Percentiles rank a stretch among this genome's conserved stretches.
Conservation (phyloP, 352 stramenopile species). For the Phytophthora constricta region DNA sequence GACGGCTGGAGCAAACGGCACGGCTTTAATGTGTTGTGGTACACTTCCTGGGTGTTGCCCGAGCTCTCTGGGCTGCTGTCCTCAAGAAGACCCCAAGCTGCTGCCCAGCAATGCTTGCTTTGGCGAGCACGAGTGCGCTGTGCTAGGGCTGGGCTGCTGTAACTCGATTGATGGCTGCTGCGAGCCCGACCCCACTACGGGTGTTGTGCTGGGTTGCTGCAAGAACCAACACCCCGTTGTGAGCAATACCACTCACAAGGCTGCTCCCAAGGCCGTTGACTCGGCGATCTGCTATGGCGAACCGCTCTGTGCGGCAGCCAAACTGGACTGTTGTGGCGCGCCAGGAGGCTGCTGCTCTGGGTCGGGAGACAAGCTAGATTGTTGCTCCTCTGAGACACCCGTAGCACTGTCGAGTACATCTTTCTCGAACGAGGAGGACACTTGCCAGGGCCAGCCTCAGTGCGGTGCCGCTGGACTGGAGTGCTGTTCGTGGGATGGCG, state of each 20-base stretch:
- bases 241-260: constrained; percentile 41
- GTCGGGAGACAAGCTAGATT: constrained; percentile 46
- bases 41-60: constrained; percentile 79
- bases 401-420: constrained; percentile 5
- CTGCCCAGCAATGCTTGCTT: constrained; percentile 70
- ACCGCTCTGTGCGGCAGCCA: constrained; percentile 44
- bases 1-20: constrained; percentile 63
- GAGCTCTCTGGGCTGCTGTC: constrained; percentile 67
- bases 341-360: constrained; percentile 55
- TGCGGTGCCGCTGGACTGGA: constrained; percentile 53
- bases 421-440: constrained; percentile 13
- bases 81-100: constrained; percentile 42
- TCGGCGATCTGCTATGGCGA: constrained; percentile 45
- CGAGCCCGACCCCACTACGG: constrained; percentile 53
- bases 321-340: constrained; percentile 53
- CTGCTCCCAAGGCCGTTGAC: constrained; percentile 22
- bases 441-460: constrained; percentile 48
- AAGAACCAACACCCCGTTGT: constrained; percentile 55
- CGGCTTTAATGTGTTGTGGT: constrained; percentile 63
- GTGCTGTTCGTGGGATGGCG: constrained; percentile 48
- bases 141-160: constrained; percentile 67
- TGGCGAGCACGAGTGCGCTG: constrained; percentile 65
- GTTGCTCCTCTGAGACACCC: constrained; percentile 36
- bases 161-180: constrained; percentile 79
- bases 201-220: constrained; percentile 65